Evolutionary conservation across 805 yeast species (phyloP), one percentile per base, ranked within the genome.

Genomic region (Pichia phayaonensis): DNA sequence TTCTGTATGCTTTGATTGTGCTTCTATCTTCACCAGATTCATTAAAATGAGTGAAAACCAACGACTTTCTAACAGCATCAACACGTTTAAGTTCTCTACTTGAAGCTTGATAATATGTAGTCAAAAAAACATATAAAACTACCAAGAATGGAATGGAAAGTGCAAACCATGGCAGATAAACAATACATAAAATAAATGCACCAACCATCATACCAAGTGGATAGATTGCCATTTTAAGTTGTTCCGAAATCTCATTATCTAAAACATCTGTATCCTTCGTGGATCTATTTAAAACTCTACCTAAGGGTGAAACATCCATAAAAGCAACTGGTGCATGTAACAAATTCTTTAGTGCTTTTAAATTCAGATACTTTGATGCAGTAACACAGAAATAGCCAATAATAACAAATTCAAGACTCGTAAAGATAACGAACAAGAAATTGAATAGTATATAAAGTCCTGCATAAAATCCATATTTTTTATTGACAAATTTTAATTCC

Each of bases 271-370:
- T 84, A 64, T 89, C 97, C 59, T 87, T 87, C 2, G 96, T 87
- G 65, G 88, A 89, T 57, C 96, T 72, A 66, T 87, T 89, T 63
- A 90, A 71, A 52, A 89, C 82, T 57, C 96, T 75, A 2, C 97
- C 96, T 73, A 86, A 75, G n/a, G 97, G 97, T 0, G 95, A 86
- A 13, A 88, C 80, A 61, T 90, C 96, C 68, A 88, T 75, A 63
- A 79, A 90, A 0, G 82, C 68, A 90, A 87, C 86, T 44, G 95
- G 95, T 2, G 94, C 81, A 53, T 82, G 82, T 53, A 89, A 68
- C 13, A 89, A 72, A 38, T 72, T 75, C 44, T 73, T 66, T 44
- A 81, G 72, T 10, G 61, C 60, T 12, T 18, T 26, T 41, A 83
- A 69, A 61, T 88, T 88, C 61, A 89, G 69, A n/a, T 59, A 62